Conservation (phyloP, 2,329 filamentous ascomycete species). For the Sporothrix sp. region DNA sequence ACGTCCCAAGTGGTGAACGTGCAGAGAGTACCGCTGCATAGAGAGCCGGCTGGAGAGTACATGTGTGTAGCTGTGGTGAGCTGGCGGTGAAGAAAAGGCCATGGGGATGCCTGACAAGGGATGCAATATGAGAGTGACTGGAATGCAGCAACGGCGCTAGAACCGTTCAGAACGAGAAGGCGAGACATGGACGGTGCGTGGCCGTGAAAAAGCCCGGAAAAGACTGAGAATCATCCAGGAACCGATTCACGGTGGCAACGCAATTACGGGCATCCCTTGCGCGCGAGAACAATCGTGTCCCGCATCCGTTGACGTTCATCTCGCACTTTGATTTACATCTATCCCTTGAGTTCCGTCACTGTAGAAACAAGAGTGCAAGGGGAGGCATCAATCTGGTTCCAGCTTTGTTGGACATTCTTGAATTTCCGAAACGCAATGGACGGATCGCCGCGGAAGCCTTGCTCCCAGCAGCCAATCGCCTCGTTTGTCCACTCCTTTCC, state of each 20-base stretch:
- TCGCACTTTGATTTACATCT: neutral
- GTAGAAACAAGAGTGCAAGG: constrained; percentile 10
- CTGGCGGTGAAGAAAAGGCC: constrained; percentile 12
- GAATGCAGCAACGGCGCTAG: neutral
- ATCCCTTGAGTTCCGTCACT: constrained; percentile 9
- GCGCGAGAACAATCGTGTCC: neutral
- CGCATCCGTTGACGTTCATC: neutral
- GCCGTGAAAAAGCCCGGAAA: neutral
- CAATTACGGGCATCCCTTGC: neutral
- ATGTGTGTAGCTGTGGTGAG: neutral
- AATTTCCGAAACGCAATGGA: neutral
- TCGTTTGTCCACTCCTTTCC: neutral
- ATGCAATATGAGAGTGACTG: neutral
- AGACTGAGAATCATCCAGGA: neutral
- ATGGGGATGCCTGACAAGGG: constrained; percentile 12
- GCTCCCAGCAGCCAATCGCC: neutral
- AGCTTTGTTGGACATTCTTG: neutral
- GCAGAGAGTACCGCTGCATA: neutral
- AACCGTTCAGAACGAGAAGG: neutral
- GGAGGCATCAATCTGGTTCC: neutral
- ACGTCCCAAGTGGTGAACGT: neutral
- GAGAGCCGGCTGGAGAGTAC: neutral
- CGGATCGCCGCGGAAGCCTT: neutral
- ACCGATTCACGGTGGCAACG: neutral
- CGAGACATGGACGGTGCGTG: constrained; percentile 1